Percentiles rank a stretch among this genome's conserved stretches.
Evolutionary conservation across 495 filamentous ascomycete genomes (phyloP).

Genomic region (Lophium mytilinum): DNA sequence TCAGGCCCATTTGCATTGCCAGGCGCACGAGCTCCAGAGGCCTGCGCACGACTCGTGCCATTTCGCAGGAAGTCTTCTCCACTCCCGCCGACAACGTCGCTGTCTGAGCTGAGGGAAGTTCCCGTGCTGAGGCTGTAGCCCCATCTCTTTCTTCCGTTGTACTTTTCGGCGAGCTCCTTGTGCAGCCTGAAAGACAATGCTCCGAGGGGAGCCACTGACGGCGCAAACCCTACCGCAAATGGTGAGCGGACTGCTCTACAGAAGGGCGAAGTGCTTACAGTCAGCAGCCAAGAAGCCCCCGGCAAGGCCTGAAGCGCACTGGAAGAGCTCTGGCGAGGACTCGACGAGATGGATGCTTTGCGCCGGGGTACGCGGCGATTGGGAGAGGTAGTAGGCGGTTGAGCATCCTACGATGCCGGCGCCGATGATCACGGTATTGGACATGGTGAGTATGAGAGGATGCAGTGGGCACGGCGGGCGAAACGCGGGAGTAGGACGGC

Average conservation of each 20-base stretch:
- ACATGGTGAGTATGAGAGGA: slow-evolving; percentile 5
- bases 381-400: slow-evolving; percentile 68
- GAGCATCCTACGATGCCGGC: slow-evolving; percentile 71
- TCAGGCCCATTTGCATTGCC: slow-evolving; percentile 35
- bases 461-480: slow-evolving; percentile 3
- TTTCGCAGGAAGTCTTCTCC: slow-evolving; percentile 51
- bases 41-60: slow-evolving; percentile 55
- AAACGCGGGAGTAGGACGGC: background rate
- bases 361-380: slow-evolving; percentile 39
- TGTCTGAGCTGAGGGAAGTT: slow-evolving; percentile 41
- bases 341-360: slow-evolving; percentile 63
- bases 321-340: slow-evolving; percentile 54
- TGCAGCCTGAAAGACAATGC: slow-evolving; percentile 64
- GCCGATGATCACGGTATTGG: slow-evolving; percentile 61
- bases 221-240: slow-evolving; percentile 31
- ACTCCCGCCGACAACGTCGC: slow-evolving; percentile 30
- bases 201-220: slow-evolving; percentile 48
- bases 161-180: slow-evolving; percentile 45
- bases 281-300: slow-evolving; percentile 69
- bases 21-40: slow-evolving; percentile 35
- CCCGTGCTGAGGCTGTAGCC: slow-evolving; percentile 58
- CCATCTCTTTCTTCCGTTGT: slow-evolving; percentile 57
- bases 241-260: background rate
- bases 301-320: slow-evolving; percentile 63
- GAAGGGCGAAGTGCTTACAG: slow-evolving; percentile 47